phyloP scores from a whole-genome alignment of 1,284 basidiomycete species.

The Papiliotrema flavescens region DNA sequence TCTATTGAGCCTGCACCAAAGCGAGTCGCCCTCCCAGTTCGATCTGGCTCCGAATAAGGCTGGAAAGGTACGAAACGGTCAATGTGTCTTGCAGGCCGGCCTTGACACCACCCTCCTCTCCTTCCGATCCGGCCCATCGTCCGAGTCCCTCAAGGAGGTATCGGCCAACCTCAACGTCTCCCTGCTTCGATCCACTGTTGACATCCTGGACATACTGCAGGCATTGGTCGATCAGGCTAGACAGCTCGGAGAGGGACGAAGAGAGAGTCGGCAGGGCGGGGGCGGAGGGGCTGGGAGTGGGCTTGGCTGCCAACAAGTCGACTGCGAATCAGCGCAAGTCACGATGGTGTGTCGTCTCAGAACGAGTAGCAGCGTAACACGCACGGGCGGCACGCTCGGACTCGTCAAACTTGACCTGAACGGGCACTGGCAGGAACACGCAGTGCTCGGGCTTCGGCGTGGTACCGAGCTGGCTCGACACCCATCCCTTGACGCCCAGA shows the following conservation, averaged over 20 bases:
- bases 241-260: conserved; percentile 49
- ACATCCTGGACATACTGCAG: conserved; percentile 84
- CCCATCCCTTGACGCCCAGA: conserved; percentile 80
- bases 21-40: conserved; percentile 88
- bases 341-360: not conserved
- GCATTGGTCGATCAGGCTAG: conserved; percentile 55
- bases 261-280: conserved; percentile 41
- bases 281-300: conserved; percentile 38
- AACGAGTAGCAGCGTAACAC: conserved; percentile 44
- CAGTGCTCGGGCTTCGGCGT: conserved; percentile 86
- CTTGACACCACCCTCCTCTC: conserved; percentile 45
- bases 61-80: conserved; percentile 93
- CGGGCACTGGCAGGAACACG: conserved; percentile 82
- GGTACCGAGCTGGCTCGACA: conserved; percentile 64
- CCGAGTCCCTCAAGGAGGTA: conserved; percentile 91
- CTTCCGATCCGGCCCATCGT: conserved; percentile 59
- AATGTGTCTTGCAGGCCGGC: conserved; percentile 69
- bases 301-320: conserved; percentile 61
- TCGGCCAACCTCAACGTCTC: conserved; percentile 82
- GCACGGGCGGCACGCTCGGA: conserved; percentile 77
- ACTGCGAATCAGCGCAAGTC: conserved; percentile 52
- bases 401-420: conserved; percentile 73
- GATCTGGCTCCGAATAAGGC: conserved; percentile 88
- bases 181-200: conserved; percentile 69
- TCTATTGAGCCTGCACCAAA: conserved; percentile 55